Evolutionary conservation across 108 stramenopile genomes (phyloP), one percentile per base, ranked within the genome.

Genomic region (Seminavis robusta): DNA sequence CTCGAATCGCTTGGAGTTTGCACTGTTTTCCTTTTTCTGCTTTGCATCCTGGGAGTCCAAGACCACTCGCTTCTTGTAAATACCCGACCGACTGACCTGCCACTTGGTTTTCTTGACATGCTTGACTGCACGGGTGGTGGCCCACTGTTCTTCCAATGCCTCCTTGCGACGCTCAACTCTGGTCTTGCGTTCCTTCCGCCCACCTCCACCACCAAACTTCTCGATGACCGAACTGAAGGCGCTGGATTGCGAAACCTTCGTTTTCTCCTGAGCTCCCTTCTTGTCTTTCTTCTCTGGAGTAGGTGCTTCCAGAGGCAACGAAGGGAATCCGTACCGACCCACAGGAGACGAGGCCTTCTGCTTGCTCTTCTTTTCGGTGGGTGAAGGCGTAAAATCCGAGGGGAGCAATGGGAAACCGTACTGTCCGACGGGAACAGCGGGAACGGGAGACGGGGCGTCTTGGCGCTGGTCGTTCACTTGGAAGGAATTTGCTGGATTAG

Each of bases 61-160:
- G 26, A 67, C 61, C 20, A 70, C 45, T 41, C 52, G 71, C 51
- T 66, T 71, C 39, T 71, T 61, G 59, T 77, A 77, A 23, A 10
- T 39, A 1, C 76, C 76, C 36, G 64, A 48, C 24, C 46, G 29
- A 34, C 62, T 53, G 9, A 54, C 49, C 17, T 41, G 33, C 76
- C 76, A 77, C 51, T 61, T 56, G 9, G 56, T 45, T 37, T 67
- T 77, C 28, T 77, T 71, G 54, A 67, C 51, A 60, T 70, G 69
- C 13, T 28, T 25, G 36, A 44, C 46, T 6, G 49, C 17, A 24
- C 46, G 43, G 17, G 7, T 47, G 11, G 58, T 55, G 15, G 56
- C 55, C 65, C 69, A 77, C 42, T 66, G 43, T 40, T 56, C 31
- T 24, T 71, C 45, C 52, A 77, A 31, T 42, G 64, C 53, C 25